Evolutionary conservation across 495 filamentous ascomycete genomes (phyloP), one percentile per base, ranked within the genome.

Genomic region (Opeltia flavorubescens): DNA sequence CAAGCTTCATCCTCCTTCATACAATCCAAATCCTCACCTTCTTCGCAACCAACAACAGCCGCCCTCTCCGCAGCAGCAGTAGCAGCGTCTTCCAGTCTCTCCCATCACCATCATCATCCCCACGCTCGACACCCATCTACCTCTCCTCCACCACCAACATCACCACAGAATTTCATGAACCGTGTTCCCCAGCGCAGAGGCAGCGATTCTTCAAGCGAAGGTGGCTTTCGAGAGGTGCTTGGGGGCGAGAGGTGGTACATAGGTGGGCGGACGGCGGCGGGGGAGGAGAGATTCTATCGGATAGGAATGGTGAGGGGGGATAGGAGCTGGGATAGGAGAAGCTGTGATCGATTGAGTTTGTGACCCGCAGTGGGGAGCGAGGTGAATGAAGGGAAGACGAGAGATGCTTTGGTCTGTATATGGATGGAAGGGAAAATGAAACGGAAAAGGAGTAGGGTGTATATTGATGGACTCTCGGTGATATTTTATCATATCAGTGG

Each of bases 211-310:
- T 82, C 78, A 40, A 83, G 76, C 31, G 84, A 86, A 42, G 65
- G 59, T 18, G 71, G 71, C 3, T 94, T 93, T 53, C 66, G 83
- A 15, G 87, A 93, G 53, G 78, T 78, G 4, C 54, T 80, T 1
- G 83, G 83, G 0, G 72, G 74, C 0, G 88, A 94, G 66, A 84
- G 81, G 56, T 86, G 86, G 80, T 95, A 89, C 62, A 85, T 95
- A 44, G 88, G 88, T 2, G 88, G 88, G 1, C 66, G 82, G 53
- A 93, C 85, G 27, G 80, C 85, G n/a, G 71, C 66, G 1, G 88
- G 88, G 4, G 88, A 94, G 57, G 88, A 95, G 62, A 72, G 78
- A 56, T 94, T 88, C 60, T 93, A 93, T 55, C 80, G 84, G 52
- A 46, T 81, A 17, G 76, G 74, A 11, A 72, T 80, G 69, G 75